phyloP scores from a whole-genome alignment of 257 asterid genomes.

The Nicotiana obtusifolia region DNA sequence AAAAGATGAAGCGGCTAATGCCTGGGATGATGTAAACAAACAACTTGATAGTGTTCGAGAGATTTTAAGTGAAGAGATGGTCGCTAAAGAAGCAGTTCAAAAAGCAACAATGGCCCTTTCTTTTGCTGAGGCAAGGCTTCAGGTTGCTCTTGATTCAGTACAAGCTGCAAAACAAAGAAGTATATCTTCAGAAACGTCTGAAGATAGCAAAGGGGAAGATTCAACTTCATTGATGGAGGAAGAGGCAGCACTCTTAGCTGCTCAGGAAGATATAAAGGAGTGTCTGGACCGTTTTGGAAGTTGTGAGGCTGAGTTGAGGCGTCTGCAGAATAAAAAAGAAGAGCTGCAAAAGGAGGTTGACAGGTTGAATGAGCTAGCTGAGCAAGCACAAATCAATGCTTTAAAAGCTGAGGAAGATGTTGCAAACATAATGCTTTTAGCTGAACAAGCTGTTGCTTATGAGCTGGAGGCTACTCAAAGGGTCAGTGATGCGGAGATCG shows the following conservation, averaged over 20 bases:
- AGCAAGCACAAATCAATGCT: constrained; percentile 52
- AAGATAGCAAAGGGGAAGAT: constrained; percentile 35
- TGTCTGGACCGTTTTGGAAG: constrained; percentile 48
- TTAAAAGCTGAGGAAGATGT: constrained; percentile 89
- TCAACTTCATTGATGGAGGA: constrained; percentile 23
- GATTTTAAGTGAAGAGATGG: constrained; percentile 57
- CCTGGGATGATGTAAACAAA: constrained; percentile 53
- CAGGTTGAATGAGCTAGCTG: constrained; percentile 65
- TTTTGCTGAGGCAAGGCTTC: constrained; percentile 77
- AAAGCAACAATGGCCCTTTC: constrained; percentile 67
- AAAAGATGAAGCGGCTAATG: constrained; percentile 73
- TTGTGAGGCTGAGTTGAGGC: constrained; percentile 70
- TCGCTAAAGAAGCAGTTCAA: constrained; percentile 69
- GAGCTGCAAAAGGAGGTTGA: constrained; percentile 85
- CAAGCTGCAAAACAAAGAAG: constrained; percentile 33
- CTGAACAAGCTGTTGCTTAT: constrained; percentile 92
- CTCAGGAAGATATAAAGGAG: constrained; percentile 48
- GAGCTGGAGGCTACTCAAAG: constrained; percentile 89
- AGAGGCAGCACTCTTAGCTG: constrained; percentile 51
- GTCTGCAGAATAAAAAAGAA: constrained; percentile 64
- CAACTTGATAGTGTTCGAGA: constrained; percentile 52
- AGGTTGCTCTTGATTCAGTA: constrained; percentile 44
- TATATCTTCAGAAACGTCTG: constrained; percentile 18
- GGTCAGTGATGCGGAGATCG: constrained; percentile 77
- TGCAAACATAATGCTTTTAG: constrained; percentile 88